A percentile compares a stretch with the other conserved stretches of the same genome.
Evolutionary conservation across 495 filamentous ascomycete species (phyloP).

Genomic region (Penicillium soppii): DNA sequence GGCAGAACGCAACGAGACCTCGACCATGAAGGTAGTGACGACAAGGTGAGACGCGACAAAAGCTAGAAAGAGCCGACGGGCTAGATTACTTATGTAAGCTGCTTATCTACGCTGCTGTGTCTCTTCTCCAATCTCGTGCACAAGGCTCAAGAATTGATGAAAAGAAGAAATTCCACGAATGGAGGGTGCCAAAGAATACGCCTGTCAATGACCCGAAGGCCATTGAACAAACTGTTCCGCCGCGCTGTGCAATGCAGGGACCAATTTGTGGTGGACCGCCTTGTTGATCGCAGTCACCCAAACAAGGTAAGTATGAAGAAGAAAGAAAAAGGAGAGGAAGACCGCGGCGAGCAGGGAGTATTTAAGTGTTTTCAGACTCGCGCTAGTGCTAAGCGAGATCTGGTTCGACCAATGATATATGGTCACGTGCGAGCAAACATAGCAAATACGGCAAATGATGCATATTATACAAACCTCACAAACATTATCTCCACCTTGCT

Average conservation of each 20-base stretch:
- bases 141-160: conserved; percentile 51
- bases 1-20: no score
- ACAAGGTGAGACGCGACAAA: no score
- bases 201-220: conserved; percentile 69
- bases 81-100: no score
- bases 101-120: no score
- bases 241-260: conserved; percentile 79
- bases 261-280: conserved; percentile 57
- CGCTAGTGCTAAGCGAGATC: conserved; percentile 38
- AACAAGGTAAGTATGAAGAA: conserved; percentile 79
- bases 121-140: conserved; percentile 55
- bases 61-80: no score
- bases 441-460: conserved; percentile 8
- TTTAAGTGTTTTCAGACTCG: conserved; percentile 21
- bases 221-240: conserved; percentile 64
- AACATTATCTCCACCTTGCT: background rate
- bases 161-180: conserved; percentile 47
- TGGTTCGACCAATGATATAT: conserved; percentile 2
- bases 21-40: no score
- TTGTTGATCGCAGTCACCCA: conserved; percentile 62
- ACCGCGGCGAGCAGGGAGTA: conserved; percentile 9
- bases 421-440: background rate
- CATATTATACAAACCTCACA: background rate
- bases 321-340: conserved; percentile 43
- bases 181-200: conserved; percentile 70